phyloP scores from a whole-genome alignment of 257 asterid species.

The Solanum corneliomulleri region DNA sequence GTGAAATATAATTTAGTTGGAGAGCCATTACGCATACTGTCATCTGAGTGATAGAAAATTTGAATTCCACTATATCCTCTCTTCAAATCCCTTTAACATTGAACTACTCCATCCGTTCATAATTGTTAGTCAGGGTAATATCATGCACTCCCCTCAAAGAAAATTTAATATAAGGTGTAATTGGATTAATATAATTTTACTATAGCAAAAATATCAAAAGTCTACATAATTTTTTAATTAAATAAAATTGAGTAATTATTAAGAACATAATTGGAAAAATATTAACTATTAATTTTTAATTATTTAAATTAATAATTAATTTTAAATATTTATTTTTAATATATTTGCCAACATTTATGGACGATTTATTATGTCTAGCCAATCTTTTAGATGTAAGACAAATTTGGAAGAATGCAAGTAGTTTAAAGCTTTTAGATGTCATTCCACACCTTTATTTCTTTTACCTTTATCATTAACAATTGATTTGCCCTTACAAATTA shows the following conservation, averaged over 20 bases:
- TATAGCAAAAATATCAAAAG: too few relatives aligned
- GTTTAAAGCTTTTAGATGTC: neutral
- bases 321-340: accelerated
- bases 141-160: too few relatives aligned
- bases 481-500: neutral
- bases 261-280: too few relatives aligned
- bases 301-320: too few relatives aligned
- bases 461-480: neutral
- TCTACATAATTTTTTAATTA: too few relatives aligned
- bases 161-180: too few relatives aligned
- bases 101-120: too few relatives aligned
- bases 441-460: neutral
- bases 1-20: neutral
- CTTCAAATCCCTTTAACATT: neutral
- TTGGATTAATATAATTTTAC: too few relatives aligned
- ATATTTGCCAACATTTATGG: accelerated
- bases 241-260: too few relatives aligned
- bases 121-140: too few relatives aligned
- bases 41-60: neutral
- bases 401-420: neutral
- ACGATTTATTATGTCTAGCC: neutral
- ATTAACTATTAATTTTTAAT: too few relatives aligned
- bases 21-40: neutral
- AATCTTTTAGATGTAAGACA: neutral
- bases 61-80: neutral